Percentiles rank a stretch among this genome's conserved stretches.
Conservation (phyloP, 192 early-diverging fungal genomes). For the Piromyces finnis region DNA sequence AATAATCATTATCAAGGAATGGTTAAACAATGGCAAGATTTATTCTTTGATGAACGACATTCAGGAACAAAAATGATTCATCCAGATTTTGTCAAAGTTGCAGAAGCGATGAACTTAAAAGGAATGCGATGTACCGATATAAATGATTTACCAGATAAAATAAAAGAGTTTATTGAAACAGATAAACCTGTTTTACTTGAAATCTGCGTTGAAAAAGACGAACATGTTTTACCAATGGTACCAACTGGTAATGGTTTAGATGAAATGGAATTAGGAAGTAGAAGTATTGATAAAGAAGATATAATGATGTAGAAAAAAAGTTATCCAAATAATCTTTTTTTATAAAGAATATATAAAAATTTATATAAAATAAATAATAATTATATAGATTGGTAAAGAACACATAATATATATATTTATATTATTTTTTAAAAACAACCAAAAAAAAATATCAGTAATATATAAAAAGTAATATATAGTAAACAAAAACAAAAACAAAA, state of each 20-base stretch:
- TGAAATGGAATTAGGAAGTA: constrained; percentile 39
- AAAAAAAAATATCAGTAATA: no score
- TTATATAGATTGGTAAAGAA: no score
- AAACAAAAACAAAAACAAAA: no score
- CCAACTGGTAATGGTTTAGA: constrained; percentile 86
- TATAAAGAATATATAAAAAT: no score
- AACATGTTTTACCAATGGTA: constrained; percentile 95
- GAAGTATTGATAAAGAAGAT: no score
- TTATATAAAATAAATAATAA: no score
- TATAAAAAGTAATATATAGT: no score
- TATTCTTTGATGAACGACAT: constrained; percentile 95
- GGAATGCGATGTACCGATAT: constrained; percentile 67
- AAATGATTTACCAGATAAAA: constrained; percentile 66
- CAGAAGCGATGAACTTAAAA: constrained; percentile 76
- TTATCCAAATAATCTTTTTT: no score
- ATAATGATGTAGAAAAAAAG: no score
- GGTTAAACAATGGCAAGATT: constrained; percentile 74
- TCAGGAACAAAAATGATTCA: constrained; percentile 86
- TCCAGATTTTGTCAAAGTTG: constrained; percentile 94
- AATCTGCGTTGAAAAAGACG: constrained; percentile 70
- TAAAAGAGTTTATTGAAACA: constrained; percentile 74
- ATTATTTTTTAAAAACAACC: no score
- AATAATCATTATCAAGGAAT: constrained; percentile 99
- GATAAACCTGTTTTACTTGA: constrained; percentile 81
- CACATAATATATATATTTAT: no score